These are phyloP conservation scores for Venturiaceae sp. DNA, from an alignment of 2,329 filamentous ascomycete genomes.

Conservation along the genomic window DNA sequence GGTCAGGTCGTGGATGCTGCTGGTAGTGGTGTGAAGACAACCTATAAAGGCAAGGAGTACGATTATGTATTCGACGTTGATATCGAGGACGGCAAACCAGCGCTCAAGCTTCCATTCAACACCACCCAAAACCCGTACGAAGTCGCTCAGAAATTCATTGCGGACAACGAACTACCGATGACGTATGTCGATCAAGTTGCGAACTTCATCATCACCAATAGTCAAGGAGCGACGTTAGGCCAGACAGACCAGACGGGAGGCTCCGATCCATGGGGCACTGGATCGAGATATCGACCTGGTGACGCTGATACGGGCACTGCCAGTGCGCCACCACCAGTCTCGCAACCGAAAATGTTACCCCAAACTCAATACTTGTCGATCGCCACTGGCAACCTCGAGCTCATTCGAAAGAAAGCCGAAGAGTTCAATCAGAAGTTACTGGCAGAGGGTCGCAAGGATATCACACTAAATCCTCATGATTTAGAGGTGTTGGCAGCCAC, in stretches of 20 bases:
- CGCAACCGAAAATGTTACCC: conserved; percentile 55
- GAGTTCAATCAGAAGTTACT: conserved; percentile 68
- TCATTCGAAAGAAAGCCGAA: conserved; percentile 66
- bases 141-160: conserved; percentile 80
- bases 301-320: conserved; percentile 37
- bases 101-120: conserved; percentile 90
- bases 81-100: conserved; percentile 87
- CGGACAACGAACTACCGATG: conserved; percentile 78
- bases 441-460: conserved; percentile 59
- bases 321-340: conserved; percentile 22
- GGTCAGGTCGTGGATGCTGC: conserved; percentile 92
- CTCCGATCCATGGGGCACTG: conserved; percentile 68
- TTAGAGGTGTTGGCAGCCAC: conserved; percentile 52
- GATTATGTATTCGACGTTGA: conserved; percentile 97
- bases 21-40: conserved; percentile 55
- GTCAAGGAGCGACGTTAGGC: conserved; percentile 75
- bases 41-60: conserved; percentile 77
- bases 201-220: conserved; percentile 86
- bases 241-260: conserved; percentile 39
- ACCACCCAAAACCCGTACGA: conserved; percentile 88
- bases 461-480: conserved; percentile 65
- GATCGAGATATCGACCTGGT: conserved; percentile 69
- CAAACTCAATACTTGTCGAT: conserved; percentile 74
- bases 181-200: conserved; percentile 86
- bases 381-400: conserved; percentile 57